Percentiles rank a stretch among this genome's conserved stretches.
Conservation (phyloP, 2,329 filamentous ascomycete species). For the Botryotinia calthae region DNA sequence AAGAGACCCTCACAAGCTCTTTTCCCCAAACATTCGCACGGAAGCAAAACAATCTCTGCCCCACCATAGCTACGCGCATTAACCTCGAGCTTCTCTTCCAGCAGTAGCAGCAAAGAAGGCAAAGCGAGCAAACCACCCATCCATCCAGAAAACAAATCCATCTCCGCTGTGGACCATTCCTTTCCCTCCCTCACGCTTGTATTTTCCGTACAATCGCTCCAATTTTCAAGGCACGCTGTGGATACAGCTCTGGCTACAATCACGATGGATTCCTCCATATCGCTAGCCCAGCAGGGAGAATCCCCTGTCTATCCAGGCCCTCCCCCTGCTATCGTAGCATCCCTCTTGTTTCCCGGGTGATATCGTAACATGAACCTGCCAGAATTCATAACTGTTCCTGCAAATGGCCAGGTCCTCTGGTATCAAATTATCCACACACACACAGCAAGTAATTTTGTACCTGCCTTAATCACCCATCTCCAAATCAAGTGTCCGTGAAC, state of each 20-base stretch:
- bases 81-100: not conserved
- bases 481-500: not conserved
- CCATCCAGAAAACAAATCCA: not conserved
- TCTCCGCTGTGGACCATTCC: slow-evolving; percentile 1
- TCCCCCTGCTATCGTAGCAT: not conserved
- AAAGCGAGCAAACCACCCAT: not conserved
- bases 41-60: not conserved
- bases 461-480: not conserved
- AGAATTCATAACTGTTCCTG: not conserved
- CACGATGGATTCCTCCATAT: not conserved
- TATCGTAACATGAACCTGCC: not conserved
- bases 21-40: not conserved
- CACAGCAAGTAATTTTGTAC: not conserved
- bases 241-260: not conserved
- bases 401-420: not conserved
- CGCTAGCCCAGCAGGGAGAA: not conserved
- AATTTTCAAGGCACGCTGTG: slow-evolving; percentile 12
- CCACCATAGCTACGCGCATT: slow-evolving; percentile 11
- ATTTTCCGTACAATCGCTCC: not conserved
- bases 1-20: not conserved
- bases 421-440: not conserved
- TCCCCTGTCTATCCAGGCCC: not conserved
- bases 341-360: slow-evolving; percentile 4
- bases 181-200: not conserved
- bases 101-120: not conserved